Conservation (phyloP, 371 early-diverging fungal genomes). For the Basidiobolus meristosporus region DNA sequence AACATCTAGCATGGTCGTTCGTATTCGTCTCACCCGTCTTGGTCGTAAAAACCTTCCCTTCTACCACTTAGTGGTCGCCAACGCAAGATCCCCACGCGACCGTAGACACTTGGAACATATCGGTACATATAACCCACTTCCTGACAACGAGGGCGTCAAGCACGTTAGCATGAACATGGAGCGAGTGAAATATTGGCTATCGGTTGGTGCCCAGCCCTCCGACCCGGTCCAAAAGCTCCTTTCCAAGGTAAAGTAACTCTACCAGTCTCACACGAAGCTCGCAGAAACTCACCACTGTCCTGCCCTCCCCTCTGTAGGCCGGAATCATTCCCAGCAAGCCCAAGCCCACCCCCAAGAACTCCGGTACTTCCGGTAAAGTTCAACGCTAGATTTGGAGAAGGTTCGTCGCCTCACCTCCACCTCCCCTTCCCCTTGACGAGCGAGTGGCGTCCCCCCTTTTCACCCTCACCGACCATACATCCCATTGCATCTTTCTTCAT, state of each 20-base stretch:
- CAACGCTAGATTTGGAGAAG: too few relatives aligned
- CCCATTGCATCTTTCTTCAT: too few relatives aligned
- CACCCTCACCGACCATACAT: too few relatives aligned
- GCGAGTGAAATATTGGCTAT: slow-evolving; percentile 90
- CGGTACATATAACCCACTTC: slow-evolving; percentile 82
- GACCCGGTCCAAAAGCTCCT: slow-evolving; percentile 73
- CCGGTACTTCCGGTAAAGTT: too few relatives aligned
- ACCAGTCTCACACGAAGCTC: too few relatives aligned
- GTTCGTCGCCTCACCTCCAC: too few relatives aligned
- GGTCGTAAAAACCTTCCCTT: slow-evolving; percentile 79
- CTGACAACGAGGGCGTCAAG: slow-evolving; percentile 54
- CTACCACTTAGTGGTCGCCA: slow-evolving; percentile 84
- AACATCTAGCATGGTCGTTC: neutral
- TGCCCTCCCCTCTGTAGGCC: too few relatives aligned
- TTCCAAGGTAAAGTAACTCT: slow-evolving; percentile 39
- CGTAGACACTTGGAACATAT: slow-evolving; percentile 79
- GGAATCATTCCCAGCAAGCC: too few relatives aligned
- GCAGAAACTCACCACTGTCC: too few relatives aligned
- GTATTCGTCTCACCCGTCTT: slow-evolving; percentile 73
- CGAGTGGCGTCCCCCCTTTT: too few relatives aligned
- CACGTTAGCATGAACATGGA: slow-evolving; percentile 69
- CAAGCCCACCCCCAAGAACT: too few relatives aligned
- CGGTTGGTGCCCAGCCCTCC: slow-evolving; percentile 85
- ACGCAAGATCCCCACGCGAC: slow-evolving; percentile 62
- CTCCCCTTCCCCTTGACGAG: too few relatives aligned